Evolutionary conservation across 2,329 filamentous ascomycete species (phyloP).

Genomic region (Aureobasidium sp.): DNA sequence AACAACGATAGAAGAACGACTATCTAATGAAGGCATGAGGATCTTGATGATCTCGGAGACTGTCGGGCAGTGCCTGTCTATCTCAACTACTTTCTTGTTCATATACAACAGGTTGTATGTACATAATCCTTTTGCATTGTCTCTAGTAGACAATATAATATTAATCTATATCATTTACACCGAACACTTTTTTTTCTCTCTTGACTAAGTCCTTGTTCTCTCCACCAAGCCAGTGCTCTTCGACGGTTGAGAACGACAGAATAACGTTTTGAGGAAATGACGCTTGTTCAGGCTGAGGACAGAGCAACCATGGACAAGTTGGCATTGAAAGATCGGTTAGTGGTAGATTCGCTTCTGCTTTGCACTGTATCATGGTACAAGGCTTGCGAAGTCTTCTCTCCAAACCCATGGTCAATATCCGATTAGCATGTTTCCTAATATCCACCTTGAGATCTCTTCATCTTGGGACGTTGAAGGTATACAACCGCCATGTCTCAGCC

Average conservation of each 20-base stretch:
- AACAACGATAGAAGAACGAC: conserved; percentile 1
- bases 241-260: neutral
- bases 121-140: neutral
- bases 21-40: conserved; percentile 8
- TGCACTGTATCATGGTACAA: no score
- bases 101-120: conserved; percentile 12
- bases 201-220: neutral
- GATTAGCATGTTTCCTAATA: no score
- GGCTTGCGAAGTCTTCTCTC: no score
- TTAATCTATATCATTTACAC: conserved; percentile 2
- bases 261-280: neutral
- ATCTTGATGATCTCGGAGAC: conserved; percentile 11
- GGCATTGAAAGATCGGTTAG: neutral
- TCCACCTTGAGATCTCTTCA: no score
- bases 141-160: neutral
- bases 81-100: conserved; percentile 3
- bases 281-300: neutral
- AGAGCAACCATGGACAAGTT: neutral
- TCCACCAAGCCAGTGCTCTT: neutral
- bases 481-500: no score
- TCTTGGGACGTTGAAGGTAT: no score
- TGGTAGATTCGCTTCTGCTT: no score
- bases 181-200: neutral
- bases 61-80: neutral
- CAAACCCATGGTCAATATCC: no score